A percentile compares a stretch with the other conserved stretches of the same genome.
Conservation (phyloP, 352 stramenopile genomes). For the Globisporangium radiosum region DNA sequence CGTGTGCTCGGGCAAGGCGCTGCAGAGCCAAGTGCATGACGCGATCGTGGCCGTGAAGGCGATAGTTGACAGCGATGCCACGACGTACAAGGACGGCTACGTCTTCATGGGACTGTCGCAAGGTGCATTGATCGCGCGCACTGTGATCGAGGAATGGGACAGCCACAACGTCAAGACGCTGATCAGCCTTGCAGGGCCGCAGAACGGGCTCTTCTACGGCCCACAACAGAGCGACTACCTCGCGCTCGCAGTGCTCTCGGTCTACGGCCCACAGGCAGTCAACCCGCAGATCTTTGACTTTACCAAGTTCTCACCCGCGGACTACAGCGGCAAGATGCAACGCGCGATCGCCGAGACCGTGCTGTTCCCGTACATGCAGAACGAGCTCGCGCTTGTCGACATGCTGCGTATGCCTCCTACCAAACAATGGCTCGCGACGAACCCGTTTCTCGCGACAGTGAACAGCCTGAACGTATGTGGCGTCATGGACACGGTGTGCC, state of each 20-base stretch:
- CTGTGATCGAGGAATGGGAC: slow-evolving; percentile 25
- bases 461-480: slow-evolving; percentile 12
- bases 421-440: not conserved
- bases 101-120: slow-evolving; percentile 27
- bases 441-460: slow-evolving; percentile 9
- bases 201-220: slow-evolving; percentile 31
- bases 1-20: slow-evolving; percentile 13
- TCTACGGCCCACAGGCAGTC: slow-evolving; percentile 13
- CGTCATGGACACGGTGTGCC: not conserved
- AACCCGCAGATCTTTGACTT: slow-evolving; percentile 15
- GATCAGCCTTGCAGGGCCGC: slow-evolving; percentile 18
- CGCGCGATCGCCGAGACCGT: slow-evolving; percentile 13
- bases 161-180: slow-evolving; percentile 21
- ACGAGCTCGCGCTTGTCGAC: slow-evolving; percentile 15
- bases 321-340: slow-evolving; percentile 20
- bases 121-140: slow-evolving; percentile 18
- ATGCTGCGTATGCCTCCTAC: slow-evolving; percentile 11
- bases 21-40: slow-evolving; percentile 16
- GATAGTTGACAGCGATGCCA: slow-evolving; percentile 5
- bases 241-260: slow-evolving; percentile 11
- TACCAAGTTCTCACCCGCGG: slow-evolving; percentile 10
- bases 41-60: slow-evolving; percentile 18
- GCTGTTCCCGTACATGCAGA: slow-evolving; percentile 8
- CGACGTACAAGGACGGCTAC: slow-evolving; percentile 19
- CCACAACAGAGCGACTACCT: slow-evolving; percentile 16